Evolutionary conservation across 2,329 filamentous ascomycete genomes (phyloP).

Genomic region (Neophaeococcomyces mojaviensis): DNA sequence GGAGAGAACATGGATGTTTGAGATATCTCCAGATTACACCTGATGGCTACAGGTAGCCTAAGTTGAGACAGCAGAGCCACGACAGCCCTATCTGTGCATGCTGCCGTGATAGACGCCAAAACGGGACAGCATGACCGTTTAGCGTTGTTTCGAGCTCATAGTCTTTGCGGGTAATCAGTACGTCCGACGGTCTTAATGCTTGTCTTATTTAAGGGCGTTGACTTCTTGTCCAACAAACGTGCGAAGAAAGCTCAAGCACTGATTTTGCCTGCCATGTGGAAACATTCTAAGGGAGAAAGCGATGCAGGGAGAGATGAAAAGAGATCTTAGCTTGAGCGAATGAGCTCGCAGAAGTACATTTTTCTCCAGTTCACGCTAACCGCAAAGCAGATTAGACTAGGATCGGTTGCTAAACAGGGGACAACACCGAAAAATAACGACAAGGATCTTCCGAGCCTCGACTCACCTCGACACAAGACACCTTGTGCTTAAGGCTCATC

Average conservation of each 20-base stretch:
- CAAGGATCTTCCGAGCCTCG: no score
- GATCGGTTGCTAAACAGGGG: no score
- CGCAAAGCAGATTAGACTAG: no score
- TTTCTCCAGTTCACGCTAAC: no score
- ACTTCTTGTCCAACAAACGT: background rate
- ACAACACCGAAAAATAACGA: no score
- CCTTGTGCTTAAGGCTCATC: no score
- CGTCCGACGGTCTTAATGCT: background rate
- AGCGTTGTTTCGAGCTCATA: background rate
- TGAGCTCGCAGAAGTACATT: no score
- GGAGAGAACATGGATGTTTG: background rate
- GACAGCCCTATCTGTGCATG: constrained; percentile 2
- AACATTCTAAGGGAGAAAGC: background rate
- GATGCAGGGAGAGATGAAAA: background rate
- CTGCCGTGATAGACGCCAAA: background rate
- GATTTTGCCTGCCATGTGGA: background rate
- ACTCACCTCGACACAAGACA: no score
- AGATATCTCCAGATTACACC: background rate
- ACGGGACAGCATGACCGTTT: background rate
- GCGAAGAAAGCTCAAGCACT: background rate
- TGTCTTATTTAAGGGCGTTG: constrained; percentile 2
- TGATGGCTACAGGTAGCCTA: background rate
- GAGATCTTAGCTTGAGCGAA: background rate
- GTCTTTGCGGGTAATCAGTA: background rate
- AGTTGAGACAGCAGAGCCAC: background rate